A percentile compares a stretch with the other conserved stretches of the same genome.
Conservation (phyloP, 306 rosid species). For the Datisca glomerata region DNA sequence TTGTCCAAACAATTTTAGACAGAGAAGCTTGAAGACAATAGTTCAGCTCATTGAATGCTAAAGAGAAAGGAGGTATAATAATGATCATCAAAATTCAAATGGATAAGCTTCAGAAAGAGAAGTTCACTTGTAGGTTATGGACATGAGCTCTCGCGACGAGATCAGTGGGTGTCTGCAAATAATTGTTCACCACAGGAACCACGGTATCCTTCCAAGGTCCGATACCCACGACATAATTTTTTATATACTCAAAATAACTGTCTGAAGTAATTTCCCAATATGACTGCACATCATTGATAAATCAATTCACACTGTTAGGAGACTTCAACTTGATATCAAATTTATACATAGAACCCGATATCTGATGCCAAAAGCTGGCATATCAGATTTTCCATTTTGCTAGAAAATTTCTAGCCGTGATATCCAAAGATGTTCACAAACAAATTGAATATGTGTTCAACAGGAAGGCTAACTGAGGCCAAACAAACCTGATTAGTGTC, state of each 20-base stretch:
- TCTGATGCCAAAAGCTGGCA: too few species aligned
- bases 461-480: constrained; percentile 2
- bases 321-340: too few species aligned
- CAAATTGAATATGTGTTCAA: not conserved
- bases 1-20: constrained; percentile 5
- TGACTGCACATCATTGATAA: constrained; percentile 41
- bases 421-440: not conserved
- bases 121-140: constrained; percentile 61
- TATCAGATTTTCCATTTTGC: too few species aligned
- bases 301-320: too few species aligned
- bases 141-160: constrained; percentile 77
- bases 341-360: too few species aligned
- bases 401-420: constrained; percentile 1
- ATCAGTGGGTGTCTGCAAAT: constrained; percentile 44
- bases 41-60: too few species aligned
- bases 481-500: constrained; percentile 79
- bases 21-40: not conserved
- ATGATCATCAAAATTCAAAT: too few species aligned
- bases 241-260: constrained; percentile 51
- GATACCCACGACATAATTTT: constrained; percentile 67
- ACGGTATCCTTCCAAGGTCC: constrained; percentile 94
- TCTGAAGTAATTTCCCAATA: constrained; percentile 90
- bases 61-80: too few species aligned
- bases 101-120: constrained; percentile 7
- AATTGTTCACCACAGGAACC: constrained; percentile 47